These are phyloP conservation scores for Vitis hybrid DNA, from an alignment of 177 flowering plant genomes.

Conservation along the genomic window DNA sequence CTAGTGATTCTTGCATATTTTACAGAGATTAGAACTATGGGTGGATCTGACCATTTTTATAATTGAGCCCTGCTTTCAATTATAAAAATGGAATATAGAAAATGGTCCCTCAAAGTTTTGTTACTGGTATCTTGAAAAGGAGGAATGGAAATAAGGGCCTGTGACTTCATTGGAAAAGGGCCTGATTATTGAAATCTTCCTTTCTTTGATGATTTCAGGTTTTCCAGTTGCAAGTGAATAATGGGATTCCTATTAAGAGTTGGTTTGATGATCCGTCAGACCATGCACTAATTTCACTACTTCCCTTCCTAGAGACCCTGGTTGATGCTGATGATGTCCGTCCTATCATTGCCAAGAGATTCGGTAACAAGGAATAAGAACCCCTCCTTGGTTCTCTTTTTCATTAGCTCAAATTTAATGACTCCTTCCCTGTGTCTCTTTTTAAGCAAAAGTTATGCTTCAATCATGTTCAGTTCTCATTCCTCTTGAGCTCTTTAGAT, in stretches of 20 bases:
- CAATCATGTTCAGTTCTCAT: conserved; percentile 13
- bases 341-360: conserved; percentile 81
- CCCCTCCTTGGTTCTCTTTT: conserved; percentile 21
- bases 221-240: conserved; percentile 87
- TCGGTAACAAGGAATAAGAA: conserved; percentile 71
- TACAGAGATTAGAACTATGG: too few relatives aligned
- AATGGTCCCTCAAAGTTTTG: too few relatives aligned
- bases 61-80: too few relatives aligned
- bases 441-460: conserved; percentile 17
- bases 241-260: conserved; percentile 96
- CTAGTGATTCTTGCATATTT: too few relatives aligned
- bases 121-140: not conserved
- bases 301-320: conserved; percentile 85
- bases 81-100: too few relatives aligned
- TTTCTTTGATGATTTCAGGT: conserved; percentile 61
- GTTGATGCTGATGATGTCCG: conserved; percentile 92
- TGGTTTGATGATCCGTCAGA: conserved; percentile 97
- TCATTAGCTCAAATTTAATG: conserved; percentile 25
- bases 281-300: conserved; percentile 64
- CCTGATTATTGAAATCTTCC: conserved; percentile 8
- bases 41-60: too few relatives aligned
- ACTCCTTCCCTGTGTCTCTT: conserved; percentile 14
- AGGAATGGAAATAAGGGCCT: not conserved
- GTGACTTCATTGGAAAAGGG: not conserved
- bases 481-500: conserved; percentile 9